These are phyloP conservation scores for Pseudotulostoma volvatum DNA, from an alignment of 495 filamentous ascomycete genomes.

Conservation along the genomic window DNA sequence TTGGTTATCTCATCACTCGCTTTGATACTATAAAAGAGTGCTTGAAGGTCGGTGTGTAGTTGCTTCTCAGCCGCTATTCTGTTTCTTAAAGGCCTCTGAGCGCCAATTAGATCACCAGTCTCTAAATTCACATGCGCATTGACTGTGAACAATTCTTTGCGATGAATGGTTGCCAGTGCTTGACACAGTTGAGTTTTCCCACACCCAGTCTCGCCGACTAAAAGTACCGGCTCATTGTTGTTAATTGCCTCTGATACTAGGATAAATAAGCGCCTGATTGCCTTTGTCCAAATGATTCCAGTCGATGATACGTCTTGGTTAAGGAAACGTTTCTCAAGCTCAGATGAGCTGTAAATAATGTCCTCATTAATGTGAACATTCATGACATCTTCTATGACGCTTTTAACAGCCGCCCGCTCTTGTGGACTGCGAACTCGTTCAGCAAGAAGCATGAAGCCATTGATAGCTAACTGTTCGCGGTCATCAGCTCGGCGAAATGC, in stretches of 20 bases:
- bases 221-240: slow-evolving; percentile 83
- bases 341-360: slow-evolving; percentile 50
- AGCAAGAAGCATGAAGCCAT: slow-evolving; percentile 90
- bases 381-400: slow-evolving; percentile 84
- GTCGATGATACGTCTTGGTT: slow-evolving; percentile 26
- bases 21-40: slow-evolving; percentile 22
- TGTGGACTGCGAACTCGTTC: slow-evolving; percentile 87
- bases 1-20: slow-evolving; percentile 9
- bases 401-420: slow-evolving; percentile 68
- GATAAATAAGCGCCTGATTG: slow-evolving; percentile 80
- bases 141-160: slow-evolving; percentile 63
- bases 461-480: slow-evolving; percentile 71
- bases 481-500: slow-evolving; percentile 74
- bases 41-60: slow-evolving; percentile 44
- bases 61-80: slow-evolving; percentile 50
- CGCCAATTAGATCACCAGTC: slow-evolving; percentile 91
- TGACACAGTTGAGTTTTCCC: slow-evolving; percentile 97
- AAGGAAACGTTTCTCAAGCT: slow-evolving; percentile 28
- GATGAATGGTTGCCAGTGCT: slow-evolving; percentile 64
- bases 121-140: slow-evolving; percentile 98
- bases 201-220: slow-evolving; percentile 93
- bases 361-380: slow-evolving; percentile 64
- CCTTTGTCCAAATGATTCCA: slow-evolving; percentile 80
- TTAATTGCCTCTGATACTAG: slow-evolving; percentile 68
- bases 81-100: slow-evolving; percentile 82